Base-by-base conservation (phyloP, 2,329 filamentous ascomycete genomes). In the Podosphaera fusca region DNA sequence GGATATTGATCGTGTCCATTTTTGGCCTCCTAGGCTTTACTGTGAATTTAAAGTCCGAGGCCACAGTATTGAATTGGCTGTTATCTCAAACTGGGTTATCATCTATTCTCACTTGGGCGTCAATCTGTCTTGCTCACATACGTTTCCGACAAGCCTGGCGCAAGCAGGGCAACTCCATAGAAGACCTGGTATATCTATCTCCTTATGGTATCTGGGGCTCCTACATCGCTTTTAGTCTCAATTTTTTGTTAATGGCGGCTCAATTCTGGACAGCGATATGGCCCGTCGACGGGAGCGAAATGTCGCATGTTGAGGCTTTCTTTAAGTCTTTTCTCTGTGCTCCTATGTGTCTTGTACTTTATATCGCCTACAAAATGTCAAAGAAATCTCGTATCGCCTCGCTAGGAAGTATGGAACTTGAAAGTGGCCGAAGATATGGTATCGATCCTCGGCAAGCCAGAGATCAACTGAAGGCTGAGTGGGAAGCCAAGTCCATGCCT, bases 221-320 rank as follows among this genome's bases (percentile, higher is more conserved):
- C 2, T 95, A 82, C 75, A 60, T 92, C 35, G 89, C 89, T 31
- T 75, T 95, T 58, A 61, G 73, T 36, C 79, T 94, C 67, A 94
- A 95, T 70, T 58, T 76, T 29, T 70, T 90, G 45, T 81, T 95
- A 35, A 75, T 95, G 34, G 67, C 84, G 51, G 86, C 85, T 1
- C 88, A 95, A 68, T 90, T 94, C 72, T 95, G 87, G 85, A 82
- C 85, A 55, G 87, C 85, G 34, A 81, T 85, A 3, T 88, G 81
- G 66, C 88, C 89, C 3, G 75, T 90, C 53, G 77, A 73, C 31
- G 82, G 77, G 65, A 64, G 65, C 3, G 56, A 69, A 0, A 72
- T 73, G 68, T 72, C 73, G 6, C 71, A 80, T 46, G 77, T 78
- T 0, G 68, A 78, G 60, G 80, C 74, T 61, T 94, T 90, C 70